phyloP scores from a whole-genome alignment of 2,329 filamentous ascomycete species.

The Elsinoe necatrix region DNA sequence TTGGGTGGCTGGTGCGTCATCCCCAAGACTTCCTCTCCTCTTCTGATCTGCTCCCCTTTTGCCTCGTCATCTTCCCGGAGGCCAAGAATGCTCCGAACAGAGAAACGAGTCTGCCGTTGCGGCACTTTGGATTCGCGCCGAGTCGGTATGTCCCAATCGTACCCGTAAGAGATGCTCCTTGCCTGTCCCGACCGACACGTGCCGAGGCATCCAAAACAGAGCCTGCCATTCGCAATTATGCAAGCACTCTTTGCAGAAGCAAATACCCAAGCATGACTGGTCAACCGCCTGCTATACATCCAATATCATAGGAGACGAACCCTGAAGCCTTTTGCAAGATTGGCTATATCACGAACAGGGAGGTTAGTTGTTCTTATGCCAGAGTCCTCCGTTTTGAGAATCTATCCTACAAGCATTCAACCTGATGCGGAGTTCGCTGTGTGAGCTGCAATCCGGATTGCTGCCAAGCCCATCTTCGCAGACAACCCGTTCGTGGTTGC shows the following conservation, averaged over 20 bases:
- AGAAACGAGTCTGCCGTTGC: conserved; percentile 1
- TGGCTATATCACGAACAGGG: background rate
- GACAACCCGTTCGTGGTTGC: background rate
- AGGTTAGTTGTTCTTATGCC: conserved; percentile 1
- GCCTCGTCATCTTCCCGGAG: background rate
- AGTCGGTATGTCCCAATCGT: background rate
- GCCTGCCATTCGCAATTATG: background rate
- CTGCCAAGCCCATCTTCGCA: background rate
- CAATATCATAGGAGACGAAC: background rate
- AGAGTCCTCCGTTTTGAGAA: background rate
- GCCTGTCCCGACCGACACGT: background rate
- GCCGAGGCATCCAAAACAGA: background rate
- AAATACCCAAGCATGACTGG: conserved; percentile 3
- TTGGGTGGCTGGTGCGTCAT: conserved; percentile 11
- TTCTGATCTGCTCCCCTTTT: background rate
- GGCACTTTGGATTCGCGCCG: background rate
- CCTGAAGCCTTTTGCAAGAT: conserved; percentile 4
- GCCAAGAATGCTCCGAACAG: background rate
- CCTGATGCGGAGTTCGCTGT: background rate
- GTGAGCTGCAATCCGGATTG: background rate
- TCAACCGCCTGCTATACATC: background rate
- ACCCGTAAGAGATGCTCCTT: background rate
- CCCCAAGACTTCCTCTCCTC: conserved; percentile 11
- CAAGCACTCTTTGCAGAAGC: background rate
- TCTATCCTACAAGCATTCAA: background rate